phyloP scores from a whole-genome alignment of 441 rosid species.

The Corymbia calophylla region DNA sequence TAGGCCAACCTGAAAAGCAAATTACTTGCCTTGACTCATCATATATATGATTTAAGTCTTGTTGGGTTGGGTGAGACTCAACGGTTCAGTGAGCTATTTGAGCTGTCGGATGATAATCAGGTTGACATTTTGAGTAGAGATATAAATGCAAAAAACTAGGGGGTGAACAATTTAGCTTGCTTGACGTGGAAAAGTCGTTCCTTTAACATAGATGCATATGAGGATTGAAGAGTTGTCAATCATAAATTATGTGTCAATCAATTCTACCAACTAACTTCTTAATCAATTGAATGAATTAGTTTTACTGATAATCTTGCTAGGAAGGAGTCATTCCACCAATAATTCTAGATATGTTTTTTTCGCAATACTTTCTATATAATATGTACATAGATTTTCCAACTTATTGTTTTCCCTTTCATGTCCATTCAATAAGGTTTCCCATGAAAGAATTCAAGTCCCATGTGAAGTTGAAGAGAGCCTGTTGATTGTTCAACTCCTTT shows the following conservation, averaged over 20 bases:
- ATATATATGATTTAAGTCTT: not conserved
- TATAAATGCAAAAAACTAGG: not conserved
- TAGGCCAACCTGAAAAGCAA: not conserved
- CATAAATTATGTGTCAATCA: not conserved
- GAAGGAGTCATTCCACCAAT: not conserved
- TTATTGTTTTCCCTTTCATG: not conserved
- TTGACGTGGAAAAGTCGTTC: not conserved
- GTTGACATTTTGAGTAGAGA: not conserved
- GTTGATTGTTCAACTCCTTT: not conserved
- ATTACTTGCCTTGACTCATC: not conserved
- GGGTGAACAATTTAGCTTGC: not conserved
- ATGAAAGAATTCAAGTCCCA: not conserved
- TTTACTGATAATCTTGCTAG: not conserved
- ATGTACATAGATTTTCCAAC: not conserved
- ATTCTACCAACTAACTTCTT: not conserved
- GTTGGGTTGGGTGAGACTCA: not conserved
- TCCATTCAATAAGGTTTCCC: not conserved
- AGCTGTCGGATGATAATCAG: not conserved
- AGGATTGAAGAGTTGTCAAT: not conserved
- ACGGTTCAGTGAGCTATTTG: not conserved
- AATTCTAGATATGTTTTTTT: not conserved
- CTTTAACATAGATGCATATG: not conserved
- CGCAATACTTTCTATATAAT: not conserved
- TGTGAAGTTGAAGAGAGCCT: not conserved
- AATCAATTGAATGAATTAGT: not conserved